phyloP scores from a whole-genome alignment of 306 rosid species.

The Arachis hypogaea region DNA sequence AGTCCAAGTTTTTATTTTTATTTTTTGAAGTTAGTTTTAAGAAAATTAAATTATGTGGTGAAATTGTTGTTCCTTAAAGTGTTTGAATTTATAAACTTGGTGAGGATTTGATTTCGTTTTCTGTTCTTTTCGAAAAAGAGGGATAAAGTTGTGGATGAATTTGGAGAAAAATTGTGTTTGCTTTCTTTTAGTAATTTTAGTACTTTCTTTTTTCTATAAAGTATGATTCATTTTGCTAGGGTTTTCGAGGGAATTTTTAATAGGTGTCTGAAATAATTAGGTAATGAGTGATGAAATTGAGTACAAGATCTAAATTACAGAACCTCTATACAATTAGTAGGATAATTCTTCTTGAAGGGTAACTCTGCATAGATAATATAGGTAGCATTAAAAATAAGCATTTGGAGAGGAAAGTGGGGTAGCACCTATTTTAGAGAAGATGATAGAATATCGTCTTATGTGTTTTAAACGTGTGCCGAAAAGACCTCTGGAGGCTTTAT shows the following conservation, averaged over 20 bases:
- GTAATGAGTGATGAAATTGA: background rate
- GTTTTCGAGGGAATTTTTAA: conserved; percentile 7
- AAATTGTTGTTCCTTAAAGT: background rate
- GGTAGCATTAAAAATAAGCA: too few relatives aligned
- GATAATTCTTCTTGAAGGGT: background rate
- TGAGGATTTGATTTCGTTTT: background rate
- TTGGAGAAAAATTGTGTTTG: background rate
- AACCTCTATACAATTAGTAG: conserved; percentile 5
- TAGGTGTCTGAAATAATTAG: background rate
- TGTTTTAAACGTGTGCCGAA: too few relatives aligned
- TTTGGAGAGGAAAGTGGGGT: too few relatives aligned
- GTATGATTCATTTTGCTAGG: conserved; percentile 8
- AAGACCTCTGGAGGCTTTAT: too few relatives aligned
- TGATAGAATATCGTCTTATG: too few relatives aligned
- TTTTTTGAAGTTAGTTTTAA: background rate
- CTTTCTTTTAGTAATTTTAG: conserved; percentile 8
- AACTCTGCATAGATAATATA: too few relatives aligned
- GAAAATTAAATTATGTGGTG: background rate
- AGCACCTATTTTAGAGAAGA: too few relatives aligned
- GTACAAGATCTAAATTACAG: conserved; percentile 1
- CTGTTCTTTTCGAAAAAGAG: background rate
- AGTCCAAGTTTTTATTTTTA: background rate
- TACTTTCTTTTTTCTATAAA: background rate
- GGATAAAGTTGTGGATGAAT: conserved; percentile 1
- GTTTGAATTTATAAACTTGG: background rate